phyloP scores from a whole-genome alignment of 164 flowering plant genomes.

The Vitis vinifera region ASM3070453v1 NC_081821.1:10416001-10416500 shows the following conservation, averaged over 20 bases:
- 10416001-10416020: constrained; percentile 24
- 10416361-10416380: constrained; percentile 1
- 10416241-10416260: not conserved
- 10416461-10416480: not conserved
- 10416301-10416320: not conserved
- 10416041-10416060: constrained; percentile 39
- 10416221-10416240: no score
- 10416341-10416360: not conserved
- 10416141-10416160: not conserved
- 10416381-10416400: constrained; percentile 14
- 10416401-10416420: constrained; percentile 17
- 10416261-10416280: not conserved
- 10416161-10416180: no score
- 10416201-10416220: no score
- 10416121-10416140: not conserved
- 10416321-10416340: not conserved
- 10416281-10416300: not conserved
- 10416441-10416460: not conserved
- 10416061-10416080: not conserved
- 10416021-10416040: constrained; percentile 35
- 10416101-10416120: not conserved
- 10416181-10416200: no score
- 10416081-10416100: not conserved
- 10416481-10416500: not conserved
- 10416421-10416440: constrained; percentile 18